Percentiles rank a stretch among this genome's conserved stretches.
phyloP scores from a whole-genome alignment of 352 stramenopile species.

The Phytophthora macrochlamydospora region DNA sequence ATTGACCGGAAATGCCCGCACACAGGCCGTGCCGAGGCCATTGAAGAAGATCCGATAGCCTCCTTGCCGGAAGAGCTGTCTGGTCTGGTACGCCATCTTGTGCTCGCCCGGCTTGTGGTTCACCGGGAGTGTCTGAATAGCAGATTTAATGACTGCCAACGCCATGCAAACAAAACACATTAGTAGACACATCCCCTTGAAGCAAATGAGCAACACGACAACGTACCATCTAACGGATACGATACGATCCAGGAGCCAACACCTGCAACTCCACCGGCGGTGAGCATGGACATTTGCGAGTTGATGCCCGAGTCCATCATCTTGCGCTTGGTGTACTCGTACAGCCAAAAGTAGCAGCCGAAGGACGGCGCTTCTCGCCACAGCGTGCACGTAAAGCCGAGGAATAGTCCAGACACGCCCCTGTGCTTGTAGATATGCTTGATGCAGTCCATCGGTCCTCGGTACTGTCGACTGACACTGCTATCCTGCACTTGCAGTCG shows the following conservation, averaged over 20 bases:
- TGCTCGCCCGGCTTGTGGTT: constrained; percentile 55
- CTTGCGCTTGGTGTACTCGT: constrained; percentile 79
- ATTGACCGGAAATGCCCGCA: constrained; percentile 86
- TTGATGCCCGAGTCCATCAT: constrained; percentile 66
- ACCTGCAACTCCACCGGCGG: constrained; percentile 74
- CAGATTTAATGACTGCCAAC: constrained; percentile 80
- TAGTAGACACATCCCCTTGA: neutral
- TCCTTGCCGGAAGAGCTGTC: constrained; percentile 67
- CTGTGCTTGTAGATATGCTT: constrained; percentile 71
- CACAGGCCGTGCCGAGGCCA: constrained; percentile 73
- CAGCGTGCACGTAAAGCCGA: constrained; percentile 76
- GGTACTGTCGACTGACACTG: constrained; percentile 53
- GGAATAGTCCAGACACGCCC: constrained; percentile 68
- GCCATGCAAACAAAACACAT: neutral
- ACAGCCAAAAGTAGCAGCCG: constrained; percentile 84
- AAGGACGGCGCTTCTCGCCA: constrained; percentile 84
- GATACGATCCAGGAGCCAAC: constrained; percentile 83
- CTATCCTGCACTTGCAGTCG: constrained; percentile 81
- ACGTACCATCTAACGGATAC: constrained; percentile 81
- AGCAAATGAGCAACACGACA: neutral
- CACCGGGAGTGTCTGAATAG: constrained; percentile 80
- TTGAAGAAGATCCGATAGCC: constrained; percentile 80
- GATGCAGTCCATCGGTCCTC: constrained; percentile 74
- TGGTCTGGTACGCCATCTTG: constrained; percentile 74
- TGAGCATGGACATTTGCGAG: constrained; percentile 77